Evolutionary conservation across 2,329 filamentous ascomycete genomes (phyloP).

Genomic region (Alternaria triticina): DNA sequence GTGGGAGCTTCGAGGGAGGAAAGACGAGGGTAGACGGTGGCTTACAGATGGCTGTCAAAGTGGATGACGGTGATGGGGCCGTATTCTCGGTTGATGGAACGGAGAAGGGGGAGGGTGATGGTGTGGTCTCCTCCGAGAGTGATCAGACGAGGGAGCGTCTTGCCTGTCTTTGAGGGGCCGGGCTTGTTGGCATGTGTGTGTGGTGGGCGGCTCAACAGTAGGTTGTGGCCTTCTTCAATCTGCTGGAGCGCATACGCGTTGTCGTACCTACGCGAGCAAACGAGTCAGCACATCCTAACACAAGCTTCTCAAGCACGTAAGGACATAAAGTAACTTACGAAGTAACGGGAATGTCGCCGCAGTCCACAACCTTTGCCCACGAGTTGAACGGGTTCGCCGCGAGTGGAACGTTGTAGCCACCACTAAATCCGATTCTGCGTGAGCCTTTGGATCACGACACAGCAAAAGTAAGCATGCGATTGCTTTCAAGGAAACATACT

Average conservation of each 20-base stretch:
- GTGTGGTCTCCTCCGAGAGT: slow-evolving; percentile 72
- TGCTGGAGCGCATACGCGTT: slow-evolving; percentile 82
- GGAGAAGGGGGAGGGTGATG: slow-evolving; percentile 63
- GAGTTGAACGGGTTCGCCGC: slow-evolving; percentile 80
- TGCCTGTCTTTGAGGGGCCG: slow-evolving; percentile 74
- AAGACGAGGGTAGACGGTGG: too few species aligned
- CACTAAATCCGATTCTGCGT: slow-evolving; percentile 66
- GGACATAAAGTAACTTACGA: slow-evolving; percentile 61
- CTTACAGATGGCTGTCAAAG: slow-evolving; percentile 66
- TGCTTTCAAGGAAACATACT: slow-evolving; percentile 63
- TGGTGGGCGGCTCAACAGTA: slow-evolving; percentile 73
- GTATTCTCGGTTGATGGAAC: slow-evolving; percentile 69
- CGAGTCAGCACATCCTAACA: background rate
- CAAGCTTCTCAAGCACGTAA: background rate
- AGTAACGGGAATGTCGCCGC: slow-evolving; percentile 83
- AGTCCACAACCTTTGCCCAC: slow-evolving; percentile 82
- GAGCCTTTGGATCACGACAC: slow-evolving; percentile 49
- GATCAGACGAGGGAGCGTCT: slow-evolving; percentile 80
- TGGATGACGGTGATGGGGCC: slow-evolving; percentile 70
- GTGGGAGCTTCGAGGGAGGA: too few species aligned
- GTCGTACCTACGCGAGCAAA: slow-evolving; percentile 66
- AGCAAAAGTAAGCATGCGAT: slow-evolving; percentile 50
- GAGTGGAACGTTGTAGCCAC: slow-evolving; percentile 85
- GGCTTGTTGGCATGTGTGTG: slow-evolving; percentile 70
- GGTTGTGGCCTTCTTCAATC: slow-evolving; percentile 84